phyloP scores from a whole-genome alignment of 2,329 filamentous ascomycete genomes.

The Tolypocladium tropicale region DNA sequence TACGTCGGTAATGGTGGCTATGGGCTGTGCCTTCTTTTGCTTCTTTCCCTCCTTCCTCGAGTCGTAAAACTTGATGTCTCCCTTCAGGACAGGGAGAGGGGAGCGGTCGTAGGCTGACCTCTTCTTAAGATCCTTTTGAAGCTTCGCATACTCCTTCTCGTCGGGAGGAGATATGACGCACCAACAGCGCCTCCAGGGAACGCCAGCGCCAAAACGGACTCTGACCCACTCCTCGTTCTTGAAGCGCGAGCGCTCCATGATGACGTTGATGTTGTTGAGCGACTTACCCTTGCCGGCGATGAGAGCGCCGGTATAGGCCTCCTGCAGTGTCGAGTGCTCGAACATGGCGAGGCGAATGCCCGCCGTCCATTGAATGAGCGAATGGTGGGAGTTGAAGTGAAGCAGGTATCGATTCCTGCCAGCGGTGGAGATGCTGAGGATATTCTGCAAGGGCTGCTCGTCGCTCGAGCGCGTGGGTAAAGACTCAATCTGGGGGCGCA shows the following conservation, averaged over 20 bases:
- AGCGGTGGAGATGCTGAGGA: conserved; percentile 90
- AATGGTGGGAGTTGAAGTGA: conserved; percentile 92
- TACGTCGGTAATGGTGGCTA: conserved; percentile 83
- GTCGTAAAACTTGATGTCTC: conserved; percentile 92
- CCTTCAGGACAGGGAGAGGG: conserved; percentile 58
- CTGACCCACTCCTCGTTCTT: conserved; percentile 88
- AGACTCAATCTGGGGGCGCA: conserved; percentile 60
- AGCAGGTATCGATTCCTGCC: conserved; percentile 91
- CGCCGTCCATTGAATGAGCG: conserved; percentile 90
- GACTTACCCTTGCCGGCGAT: conserved; percentile 88
- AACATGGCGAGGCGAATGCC: conserved; percentile 90
- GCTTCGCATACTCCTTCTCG: conserved; percentile 80
- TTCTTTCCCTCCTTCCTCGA: conserved; percentile 64
- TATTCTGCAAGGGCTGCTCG: conserved; percentile 81
- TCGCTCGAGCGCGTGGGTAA: conserved; percentile 70
- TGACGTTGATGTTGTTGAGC: conserved; percentile 80
- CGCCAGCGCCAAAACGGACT: conserved; percentile 89
- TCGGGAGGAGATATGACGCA: conserved; percentile 88
- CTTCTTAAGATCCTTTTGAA: conserved; percentile 74
- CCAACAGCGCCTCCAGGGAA: conserved; percentile 94
- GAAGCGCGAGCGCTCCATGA: conserved; percentile 72
- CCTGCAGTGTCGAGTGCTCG: conserved; percentile 85
- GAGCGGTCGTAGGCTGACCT: conserved; percentile 74
- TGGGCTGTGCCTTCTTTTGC: conserved; percentile 81
- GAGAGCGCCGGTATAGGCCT: conserved; percentile 91